Conservation (phyloP, 441 rosid genomes). For the Brassica hybrid region DNA sequence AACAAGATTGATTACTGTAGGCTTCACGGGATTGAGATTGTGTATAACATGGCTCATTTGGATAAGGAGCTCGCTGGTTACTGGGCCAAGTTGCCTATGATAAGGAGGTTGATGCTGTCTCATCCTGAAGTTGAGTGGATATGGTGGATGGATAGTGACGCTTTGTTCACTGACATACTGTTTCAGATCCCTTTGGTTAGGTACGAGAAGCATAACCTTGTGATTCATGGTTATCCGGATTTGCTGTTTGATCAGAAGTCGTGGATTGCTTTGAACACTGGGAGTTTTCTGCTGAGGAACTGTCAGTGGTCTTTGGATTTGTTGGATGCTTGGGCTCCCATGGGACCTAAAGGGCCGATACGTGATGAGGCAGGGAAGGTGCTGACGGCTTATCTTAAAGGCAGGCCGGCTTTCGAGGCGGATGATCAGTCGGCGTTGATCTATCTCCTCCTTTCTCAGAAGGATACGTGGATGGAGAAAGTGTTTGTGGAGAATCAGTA, state of each 20-base stretch:
- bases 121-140: slow-evolving; percentile 97
- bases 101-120: slow-evolving; percentile 84
- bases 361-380: slow-evolving; percentile 94
- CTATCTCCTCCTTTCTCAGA: too few relatives aligned
- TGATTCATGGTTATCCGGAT: slow-evolving; percentile 92
- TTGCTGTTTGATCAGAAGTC: slow-evolving; percentile 84
- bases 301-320: slow-evolving; percentile 95
- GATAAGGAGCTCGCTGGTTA: too few relatives aligned
- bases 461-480: too few relatives aligned
- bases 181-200: slow-evolving; percentile 77
- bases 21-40: too few relatives aligned
- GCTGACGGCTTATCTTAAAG: slow-evolving; percentile 85
- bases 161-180: slow-evolving; percentile 94
- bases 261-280: slow-evolving; percentile 95
- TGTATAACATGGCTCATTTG: too few relatives aligned
- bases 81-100: slow-evolving; percentile 67
- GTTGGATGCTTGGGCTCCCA: slow-evolving; percentile 96
- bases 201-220: slow-evolving; percentile 71
- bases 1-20: too few relatives aligned
- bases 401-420: too few relatives aligned
- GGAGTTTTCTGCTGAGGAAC: slow-evolving; percentile 87
- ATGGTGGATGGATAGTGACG: slow-evolving; percentile 99
- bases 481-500: too few relatives aligned
- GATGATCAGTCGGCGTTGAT: too few relatives aligned
- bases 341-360: slow-evolving; percentile 90